Percentiles rank a stretch among this genome's conserved stretches.
These are phyloP conservation scores for Mycena polygramma DNA, from an alignment of 768 basidiomycete species.

Conservation along the genomic window DNA sequence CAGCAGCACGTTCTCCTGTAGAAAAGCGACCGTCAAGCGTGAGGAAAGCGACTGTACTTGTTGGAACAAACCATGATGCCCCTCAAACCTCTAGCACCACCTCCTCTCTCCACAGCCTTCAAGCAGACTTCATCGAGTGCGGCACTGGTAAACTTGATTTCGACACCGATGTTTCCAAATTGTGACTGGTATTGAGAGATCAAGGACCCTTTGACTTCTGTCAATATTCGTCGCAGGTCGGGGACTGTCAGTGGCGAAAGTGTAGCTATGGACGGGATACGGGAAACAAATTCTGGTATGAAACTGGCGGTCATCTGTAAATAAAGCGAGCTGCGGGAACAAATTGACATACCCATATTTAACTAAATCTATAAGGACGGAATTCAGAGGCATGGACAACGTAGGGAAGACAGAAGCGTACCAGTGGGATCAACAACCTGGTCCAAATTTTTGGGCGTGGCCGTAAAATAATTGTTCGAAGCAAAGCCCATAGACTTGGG, in stretches of 20 bases:
- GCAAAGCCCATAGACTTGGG: conserved; percentile 91
- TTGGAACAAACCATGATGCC: conserved; percentile 80
- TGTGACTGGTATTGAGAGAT: conserved; percentile 90
- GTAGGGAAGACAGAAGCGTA: conserved; percentile 41
- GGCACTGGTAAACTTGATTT: conserved; percentile 86
- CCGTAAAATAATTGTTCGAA: conserved; percentile 70
- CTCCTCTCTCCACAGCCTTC: conserved; percentile 84
- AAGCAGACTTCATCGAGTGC: conserved; percentile 87
- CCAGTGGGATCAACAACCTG: conserved; percentile 76
- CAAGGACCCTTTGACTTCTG: conserved; percentile 92
- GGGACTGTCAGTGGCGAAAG: conserved; percentile 81
- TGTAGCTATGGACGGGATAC: conserved; percentile 92
- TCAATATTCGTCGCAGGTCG: conserved; percentile 91
- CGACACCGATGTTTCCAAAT: conserved; percentile 86
- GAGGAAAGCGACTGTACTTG: background rate
- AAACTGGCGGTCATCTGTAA: conserved; percentile 63
- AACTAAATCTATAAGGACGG: conserved; percentile 70
- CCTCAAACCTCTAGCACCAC: conserved; percentile 90
- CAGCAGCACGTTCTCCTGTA: conserved; percentile 81
- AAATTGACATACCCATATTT: conserved; percentile 75
- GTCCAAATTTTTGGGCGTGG: conserved; percentile 73
- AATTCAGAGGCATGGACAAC: conserved; percentile 4
- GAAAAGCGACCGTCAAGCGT: conserved; percentile 5
- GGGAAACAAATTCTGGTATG: conserved; percentile 95
- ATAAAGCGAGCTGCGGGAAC: conserved; percentile 7